phyloP scores from a whole-genome alignment of 176 grass and related monocot genomes.

The Carex pumila region DNA sequence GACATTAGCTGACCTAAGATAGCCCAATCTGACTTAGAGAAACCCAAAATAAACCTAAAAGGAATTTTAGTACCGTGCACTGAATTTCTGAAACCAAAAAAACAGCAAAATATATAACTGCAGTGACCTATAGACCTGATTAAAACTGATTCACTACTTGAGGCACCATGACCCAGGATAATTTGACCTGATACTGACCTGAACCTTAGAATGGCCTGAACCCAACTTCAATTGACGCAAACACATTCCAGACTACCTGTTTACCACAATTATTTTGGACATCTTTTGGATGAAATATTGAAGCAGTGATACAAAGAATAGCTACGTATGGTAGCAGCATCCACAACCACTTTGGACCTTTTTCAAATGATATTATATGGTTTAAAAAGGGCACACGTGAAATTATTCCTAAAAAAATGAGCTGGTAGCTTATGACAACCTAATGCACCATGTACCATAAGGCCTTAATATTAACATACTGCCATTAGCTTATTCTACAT shows the following conservation, averaged over 20 bases:
- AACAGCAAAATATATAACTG: not conserved
- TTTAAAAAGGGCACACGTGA: not conserved
- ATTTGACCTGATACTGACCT: not conserved
- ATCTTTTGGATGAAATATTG: not conserved
- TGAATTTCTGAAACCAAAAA: not conserved
- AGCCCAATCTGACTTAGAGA: not conserved
- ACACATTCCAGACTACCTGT: too few relatives aligned
- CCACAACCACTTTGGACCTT: not conserved
- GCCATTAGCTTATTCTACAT: not conserved
- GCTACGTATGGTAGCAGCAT: not conserved
- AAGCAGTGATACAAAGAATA: not conserved
- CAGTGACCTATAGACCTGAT: not conserved
- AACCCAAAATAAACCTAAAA: not conserved
- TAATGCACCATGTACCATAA: not conserved
- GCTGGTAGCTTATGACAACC: not conserved
- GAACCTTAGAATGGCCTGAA: not conserved
- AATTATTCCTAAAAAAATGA: not conserved
- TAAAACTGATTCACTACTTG: not conserved
- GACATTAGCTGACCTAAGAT: not conserved
- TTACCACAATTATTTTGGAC: not conserved
- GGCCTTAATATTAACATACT: not conserved
- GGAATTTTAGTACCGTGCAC: not conserved
- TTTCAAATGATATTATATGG: not conserved
- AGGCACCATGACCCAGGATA: not conserved
- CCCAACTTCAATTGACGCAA: not conserved